Conservation (phyloP, 257 asterid genomes). For the Capsicum chinense region DNA sequence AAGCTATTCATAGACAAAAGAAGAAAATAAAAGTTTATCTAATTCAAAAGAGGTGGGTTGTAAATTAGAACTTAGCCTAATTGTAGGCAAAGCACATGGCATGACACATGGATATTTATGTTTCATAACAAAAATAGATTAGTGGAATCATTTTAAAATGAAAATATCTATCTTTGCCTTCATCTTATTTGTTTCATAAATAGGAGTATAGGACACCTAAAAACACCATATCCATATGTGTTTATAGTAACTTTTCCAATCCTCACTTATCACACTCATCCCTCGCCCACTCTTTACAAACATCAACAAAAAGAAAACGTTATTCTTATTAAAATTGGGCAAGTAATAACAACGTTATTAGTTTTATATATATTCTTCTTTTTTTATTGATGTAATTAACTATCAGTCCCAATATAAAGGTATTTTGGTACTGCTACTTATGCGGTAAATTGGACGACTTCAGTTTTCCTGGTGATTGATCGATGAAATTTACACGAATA, state of each 20-base stretch:
- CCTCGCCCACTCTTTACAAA: neutral
- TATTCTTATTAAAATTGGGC: neutral
- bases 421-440: no score
- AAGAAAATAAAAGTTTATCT: no score
- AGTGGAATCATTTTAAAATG: neutral
- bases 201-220: slow-evolving; percentile 3
- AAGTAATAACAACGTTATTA: neutral
- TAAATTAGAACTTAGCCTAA: no score
- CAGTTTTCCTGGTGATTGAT: neutral
- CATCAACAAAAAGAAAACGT: neutral
- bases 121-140: no score
- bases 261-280: neutral
- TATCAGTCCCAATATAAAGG: neutral
- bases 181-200: neutral
- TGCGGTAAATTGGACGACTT: no score
- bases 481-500: no score
- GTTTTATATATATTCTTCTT: neutral
- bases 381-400: neutral
- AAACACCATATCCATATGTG: slow-evolving; percentile 25
- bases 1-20: no score
- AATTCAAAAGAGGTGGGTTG: no score
- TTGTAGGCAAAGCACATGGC: no score
- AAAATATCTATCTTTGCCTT: neutral
- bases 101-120: no score
- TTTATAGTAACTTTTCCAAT: neutral